Conservation (phyloP, 2,329 filamentous ascomycete genomes). For the Myriosclerotinia curreyana region DNA sequence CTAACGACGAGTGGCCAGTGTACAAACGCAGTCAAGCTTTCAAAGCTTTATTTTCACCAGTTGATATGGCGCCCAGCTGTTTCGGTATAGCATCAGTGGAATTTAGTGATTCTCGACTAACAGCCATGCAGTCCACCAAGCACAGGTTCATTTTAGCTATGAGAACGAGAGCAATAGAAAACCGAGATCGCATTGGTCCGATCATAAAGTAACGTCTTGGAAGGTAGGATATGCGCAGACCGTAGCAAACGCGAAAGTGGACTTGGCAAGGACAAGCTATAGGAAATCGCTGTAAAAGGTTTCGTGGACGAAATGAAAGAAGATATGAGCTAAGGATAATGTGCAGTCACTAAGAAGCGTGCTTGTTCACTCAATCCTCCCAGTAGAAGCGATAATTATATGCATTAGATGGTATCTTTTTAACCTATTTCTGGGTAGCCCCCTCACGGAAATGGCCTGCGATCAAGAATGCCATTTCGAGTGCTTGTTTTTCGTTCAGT, state of each 20-base stretch:
- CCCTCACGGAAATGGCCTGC: constrained; percentile 60
- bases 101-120: too few species aligned
- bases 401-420: neutral
- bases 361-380: neutral
- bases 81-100: too few species aligned
- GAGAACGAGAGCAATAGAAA: neutral
- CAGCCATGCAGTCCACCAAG: neutral
- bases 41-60: too few species aligned
- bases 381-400: neutral
- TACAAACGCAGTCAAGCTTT: too few species aligned
- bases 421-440: neutral
- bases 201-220: neutral
- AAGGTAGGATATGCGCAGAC: neutral
- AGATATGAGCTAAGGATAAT: neutral
- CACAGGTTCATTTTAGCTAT: neutral
- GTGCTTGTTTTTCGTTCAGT: constrained; percentile 94
- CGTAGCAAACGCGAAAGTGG: neutral
- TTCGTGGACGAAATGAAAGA: neutral
- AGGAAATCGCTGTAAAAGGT: neutral
- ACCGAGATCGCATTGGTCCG: neutral
- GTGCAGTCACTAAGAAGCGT: neutral
- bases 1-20: too few species aligned
- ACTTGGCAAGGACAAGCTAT: too few species aligned
- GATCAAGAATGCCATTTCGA: constrained; percentile 91
- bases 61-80: too few species aligned